Evolutionary conservation across 495 filamentous ascomycete genomes (phyloP).

Genomic region (Penicillium pulvis): DNA sequence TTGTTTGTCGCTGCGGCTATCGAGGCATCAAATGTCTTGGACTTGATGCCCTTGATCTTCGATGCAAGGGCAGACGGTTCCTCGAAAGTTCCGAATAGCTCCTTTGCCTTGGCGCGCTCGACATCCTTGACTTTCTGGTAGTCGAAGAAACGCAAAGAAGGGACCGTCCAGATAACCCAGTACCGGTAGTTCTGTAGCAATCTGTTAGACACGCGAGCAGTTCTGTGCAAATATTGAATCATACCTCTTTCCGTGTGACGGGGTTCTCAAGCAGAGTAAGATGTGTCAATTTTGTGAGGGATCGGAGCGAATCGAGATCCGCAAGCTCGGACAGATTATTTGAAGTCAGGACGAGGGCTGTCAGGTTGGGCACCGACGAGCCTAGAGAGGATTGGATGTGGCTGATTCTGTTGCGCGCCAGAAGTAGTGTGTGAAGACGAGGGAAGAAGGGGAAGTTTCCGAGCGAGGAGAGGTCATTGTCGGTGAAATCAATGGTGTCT

Average conservation of each 20-base stretch:
- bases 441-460: conserved; percentile 94
- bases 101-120: conserved; percentile 72
- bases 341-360: conserved; percentile 72
- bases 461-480: conserved; percentile 90
- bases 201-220: conserved; percentile 8
- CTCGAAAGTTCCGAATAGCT: conserved; percentile 78
- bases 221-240: conserved; percentile 17
- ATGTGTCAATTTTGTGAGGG: conserved; percentile 71
- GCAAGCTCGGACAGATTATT: conserved; percentile 79
- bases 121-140: conserved; percentile 86
- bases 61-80: conserved; percentile 80
- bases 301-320: conserved; percentile 82
- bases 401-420: conserved; percentile 85
- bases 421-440: conserved; percentile 79
- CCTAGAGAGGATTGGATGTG: conserved; percentile 75
- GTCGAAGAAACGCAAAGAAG: conserved; percentile 86
- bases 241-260: conserved; percentile 86
- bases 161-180: conserved; percentile 87
- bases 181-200: conserved; percentile 79
- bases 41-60: conserved; percentile 89
- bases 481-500: conserved; percentile 96
- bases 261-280: conserved; percentile 84
- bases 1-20: conserved; percentile 44
- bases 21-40: conserved; percentile 73
- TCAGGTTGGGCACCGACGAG: conserved; percentile 73